phyloP scores from a whole-genome alignment of 345 rosid genomes.

The Trapa incisa region DNA sequence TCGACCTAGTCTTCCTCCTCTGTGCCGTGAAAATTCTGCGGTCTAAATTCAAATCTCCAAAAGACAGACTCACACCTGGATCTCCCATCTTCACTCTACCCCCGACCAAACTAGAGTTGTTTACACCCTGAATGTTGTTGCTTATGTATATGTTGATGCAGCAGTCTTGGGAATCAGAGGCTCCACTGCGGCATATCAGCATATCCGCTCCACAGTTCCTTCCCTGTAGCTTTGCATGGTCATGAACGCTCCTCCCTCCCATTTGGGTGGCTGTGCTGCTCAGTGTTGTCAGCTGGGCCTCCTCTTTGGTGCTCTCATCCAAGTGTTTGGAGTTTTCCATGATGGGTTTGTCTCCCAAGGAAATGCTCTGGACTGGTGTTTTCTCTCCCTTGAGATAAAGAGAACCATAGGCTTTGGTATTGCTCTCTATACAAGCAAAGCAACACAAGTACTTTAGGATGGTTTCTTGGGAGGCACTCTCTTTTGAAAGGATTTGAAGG shows the following conservation, averaged over 20 bases:
- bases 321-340: background rate
- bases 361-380: background rate
- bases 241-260: background rate
- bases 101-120: conserved; percentile 29
- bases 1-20: conserved; percentile 3
- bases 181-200: conserved; percentile 20
- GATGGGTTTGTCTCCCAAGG: background rate
- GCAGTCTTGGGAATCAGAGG: conserved; percentile 19
- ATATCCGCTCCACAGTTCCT: conserved; percentile 54
- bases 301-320: background rate
- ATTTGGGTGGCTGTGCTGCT: background rate
- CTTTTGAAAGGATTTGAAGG: background rate
- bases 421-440: conserved; percentile 23
- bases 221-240: conserved; percentile 29
- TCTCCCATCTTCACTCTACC: conserved; percentile 28
- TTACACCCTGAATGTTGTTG: conserved; percentile 38
- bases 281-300: background rate
- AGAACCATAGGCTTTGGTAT: conserved; percentile 5
- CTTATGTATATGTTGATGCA: conserved; percentile 38
- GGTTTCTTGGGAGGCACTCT: conserved; percentile 22
- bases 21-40: background rate
- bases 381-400: background rate
- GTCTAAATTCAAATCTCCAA: conserved; percentile 9
- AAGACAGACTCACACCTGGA: conserved; percentile 21
- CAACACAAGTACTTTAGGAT: conserved; percentile 4